Evolutionary conservation across 2,329 filamentous ascomycete species (phyloP), one percentile per base, ranked within the genome.

Genomic region (Graphium sp.): DNA sequence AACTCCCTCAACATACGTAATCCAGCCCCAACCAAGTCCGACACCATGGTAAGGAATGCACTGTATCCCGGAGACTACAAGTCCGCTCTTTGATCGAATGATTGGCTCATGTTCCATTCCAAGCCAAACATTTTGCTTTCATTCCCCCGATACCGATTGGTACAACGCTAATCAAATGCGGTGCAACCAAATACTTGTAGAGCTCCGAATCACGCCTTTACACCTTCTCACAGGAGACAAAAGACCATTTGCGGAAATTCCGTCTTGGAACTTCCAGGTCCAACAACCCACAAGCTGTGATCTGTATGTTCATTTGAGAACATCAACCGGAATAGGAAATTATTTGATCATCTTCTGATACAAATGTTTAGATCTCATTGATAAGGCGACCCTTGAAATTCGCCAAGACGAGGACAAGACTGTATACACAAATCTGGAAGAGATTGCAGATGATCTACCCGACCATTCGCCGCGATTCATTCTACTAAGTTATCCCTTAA

Each of bases 391-490:
- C 31, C 69, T 92, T 47, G 87, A 95, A 55, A 91, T 98, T 55
- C 76, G 73, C 41, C 75, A 84, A 42, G 76, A 81, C 39, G 75
- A 84, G 37, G 75, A 80, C 35, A 67, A 79, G 47, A 59, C 57
- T 2, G 70, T 85, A 34, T 95, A 93, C 60, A 78, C 68, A 27
- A 74, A 76, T 37, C 68, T 98, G 41, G 69, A 77, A 35, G 77
- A 84, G 32, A 62, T 98, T 33, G 74, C 64, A 35, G 87, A 95
- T 30, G 85, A 93, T 44, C 69, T 98, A 12, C 89, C 89, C 7
- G 87, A 94, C 42, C 82, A 93, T 47, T 74, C 83, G 6, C 89
- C 89, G 9, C 72, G 89, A 34, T 98, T 83, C 44, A 66, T 98
- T 17, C 64, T 95, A 32, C 62, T 98, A 28, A 92, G 83, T 53